Evolutionary conservation across 2,329 filamentous ascomycete species (phyloP).

Genomic region (Colletotrichum incanum): DNA sequence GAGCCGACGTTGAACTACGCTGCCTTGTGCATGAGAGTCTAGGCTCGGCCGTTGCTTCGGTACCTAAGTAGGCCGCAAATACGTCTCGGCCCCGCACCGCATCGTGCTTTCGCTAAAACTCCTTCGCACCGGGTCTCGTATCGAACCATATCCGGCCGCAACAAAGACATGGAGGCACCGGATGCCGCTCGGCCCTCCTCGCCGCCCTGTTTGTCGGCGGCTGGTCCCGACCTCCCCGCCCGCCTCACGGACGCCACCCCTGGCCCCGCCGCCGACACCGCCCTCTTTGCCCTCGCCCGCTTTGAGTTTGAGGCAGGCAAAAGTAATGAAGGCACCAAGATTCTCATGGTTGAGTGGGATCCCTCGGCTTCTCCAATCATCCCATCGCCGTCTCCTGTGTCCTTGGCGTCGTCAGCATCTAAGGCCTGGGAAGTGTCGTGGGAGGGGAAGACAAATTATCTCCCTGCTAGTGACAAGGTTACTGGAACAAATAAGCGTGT

Average conservation of each 20-base stretch:
- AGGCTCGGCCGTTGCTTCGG: neutral
- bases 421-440: slow-evolving; percentile 83
- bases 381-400: neutral
- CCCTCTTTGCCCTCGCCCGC: slow-evolving; percentile 77
- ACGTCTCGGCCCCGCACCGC: slow-evolving; percentile 19
- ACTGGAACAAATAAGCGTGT: slow-evolving; percentile 70
- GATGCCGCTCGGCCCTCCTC: slow-evolving; percentile 6
- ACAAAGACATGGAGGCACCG: slow-evolving; percentile 29
- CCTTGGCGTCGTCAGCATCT: slow-evolving; percentile 18
- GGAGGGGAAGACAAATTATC: slow-evolving; percentile 83
- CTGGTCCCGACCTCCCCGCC: slow-evolving; percentile 12
- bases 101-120: slow-evolving; percentile 1
- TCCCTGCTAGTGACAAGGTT: slow-evolving; percentile 74
- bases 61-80: slow-evolving; percentile 11
- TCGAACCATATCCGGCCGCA: neutral
- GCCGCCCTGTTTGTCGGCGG: slow-evolving; percentile 16
- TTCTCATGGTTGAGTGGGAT: slow-evolving; percentile 95
- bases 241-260: slow-evolving; percentile 49
- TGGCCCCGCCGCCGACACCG: slow-evolving; percentile 55
- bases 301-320: slow-evolving; percentile 88
- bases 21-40: slow-evolving; percentile 9
- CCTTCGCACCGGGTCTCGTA: neutral
- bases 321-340: slow-evolving; percentile 88
- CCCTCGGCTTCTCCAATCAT: slow-evolving; percentile 42
- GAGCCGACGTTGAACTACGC: neutral